Percentiles rank a stretch among this genome's conserved stretches.
These are phyloP conservation scores for Xylaria flabelliformis DNA, from an alignment of 495 filamentous ascomycete genomes.

Conservation along the genomic window DNA sequence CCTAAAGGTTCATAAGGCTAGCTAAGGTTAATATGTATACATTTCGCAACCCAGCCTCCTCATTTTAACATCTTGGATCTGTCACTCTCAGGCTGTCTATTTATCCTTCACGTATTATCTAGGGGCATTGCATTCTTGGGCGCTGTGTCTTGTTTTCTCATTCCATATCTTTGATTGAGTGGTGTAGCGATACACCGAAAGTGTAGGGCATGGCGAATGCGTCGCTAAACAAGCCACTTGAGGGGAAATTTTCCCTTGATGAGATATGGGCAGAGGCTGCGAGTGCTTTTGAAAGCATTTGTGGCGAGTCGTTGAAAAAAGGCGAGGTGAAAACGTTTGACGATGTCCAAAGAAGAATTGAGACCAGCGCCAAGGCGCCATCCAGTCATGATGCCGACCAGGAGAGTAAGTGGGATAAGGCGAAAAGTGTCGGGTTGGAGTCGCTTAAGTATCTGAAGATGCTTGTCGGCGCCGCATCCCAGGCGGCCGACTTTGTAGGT, in stretches of 20 bases:
- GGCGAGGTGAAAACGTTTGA: constrained; percentile 28
- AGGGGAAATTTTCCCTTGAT: constrained; percentile 1
- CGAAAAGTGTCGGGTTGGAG: constrained; percentile 27
- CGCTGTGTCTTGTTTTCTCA: background rate
- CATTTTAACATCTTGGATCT: background rate
- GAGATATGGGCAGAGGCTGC: constrained; percentile 27
- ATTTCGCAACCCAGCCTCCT: too few species aligned
- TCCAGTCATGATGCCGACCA: background rate
- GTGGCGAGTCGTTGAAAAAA: constrained; percentile 22
- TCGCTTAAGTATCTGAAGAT: constrained; percentile 26
- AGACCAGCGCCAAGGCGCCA: background rate
- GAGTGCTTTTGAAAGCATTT: constrained; percentile 23
- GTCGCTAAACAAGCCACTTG: background rate
- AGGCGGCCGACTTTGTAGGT: constrained; percentile 24
- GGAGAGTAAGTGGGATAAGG: constrained; percentile 25
- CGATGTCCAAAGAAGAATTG: constrained; percentile 25
- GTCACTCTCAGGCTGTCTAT: background rate
- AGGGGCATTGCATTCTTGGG: background rate
- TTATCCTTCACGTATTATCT: background rate
- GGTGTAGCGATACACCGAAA: background rate
- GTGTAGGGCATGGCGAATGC: background rate
- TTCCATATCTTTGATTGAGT: background rate
- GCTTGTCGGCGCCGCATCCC: constrained; percentile 27
- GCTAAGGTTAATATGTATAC: too few species aligned
- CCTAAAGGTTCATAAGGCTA: too few species aligned